Evolutionary conservation across 192 early-diverging fungal genomes (phyloP).

Genomic region (Helicostylum pulchrum): DNA sequence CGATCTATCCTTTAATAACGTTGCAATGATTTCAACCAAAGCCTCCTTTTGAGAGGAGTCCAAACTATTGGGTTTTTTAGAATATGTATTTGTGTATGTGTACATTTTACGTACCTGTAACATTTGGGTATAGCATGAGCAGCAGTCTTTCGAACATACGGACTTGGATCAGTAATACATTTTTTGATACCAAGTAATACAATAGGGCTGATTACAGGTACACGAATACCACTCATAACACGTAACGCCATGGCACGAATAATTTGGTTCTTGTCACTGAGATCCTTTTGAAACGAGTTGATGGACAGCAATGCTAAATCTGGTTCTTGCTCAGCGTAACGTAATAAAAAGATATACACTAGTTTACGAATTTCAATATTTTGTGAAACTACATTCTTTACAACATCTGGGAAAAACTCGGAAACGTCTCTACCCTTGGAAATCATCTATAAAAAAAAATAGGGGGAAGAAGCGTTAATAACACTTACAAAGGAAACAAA

Average conservation of each 20-base stretch:
- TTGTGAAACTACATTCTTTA: slow-evolving; percentile 93
- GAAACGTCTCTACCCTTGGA: slow-evolving; percentile 89
- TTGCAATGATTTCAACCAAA: slow-evolving; percentile 72
- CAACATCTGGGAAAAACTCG: slow-evolving; percentile 90
- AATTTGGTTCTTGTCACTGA: slow-evolving; percentile 87
- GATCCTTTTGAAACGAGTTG: slow-evolving; percentile 98
- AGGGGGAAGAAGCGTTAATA: background rate
- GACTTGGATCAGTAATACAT: slow-evolving; percentile 78
- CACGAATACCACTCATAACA: slow-evolving; percentile 93
- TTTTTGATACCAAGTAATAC: slow-evolving; percentile 89
- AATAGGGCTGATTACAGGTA: slow-evolving; percentile 89
- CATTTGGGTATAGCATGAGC: slow-evolving; percentile 89
- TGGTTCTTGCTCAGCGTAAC: slow-evolving; percentile 95
- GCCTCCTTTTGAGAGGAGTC: slow-evolving; percentile 74
- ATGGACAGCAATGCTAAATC: slow-evolving; percentile 93
- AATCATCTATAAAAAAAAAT: slow-evolving; percentile 59
- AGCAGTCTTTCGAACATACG: slow-evolving; percentile 91
- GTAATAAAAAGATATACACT: slow-evolving; percentile 93
- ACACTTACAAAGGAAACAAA: background rate
- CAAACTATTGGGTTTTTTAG: slow-evolving; percentile 45
- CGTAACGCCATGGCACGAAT: slow-evolving; percentile 94
- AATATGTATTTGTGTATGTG: background rate
- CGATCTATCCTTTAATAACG: slow-evolving; percentile 79
- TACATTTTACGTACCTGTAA: slow-evolving; percentile 52
- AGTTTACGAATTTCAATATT: slow-evolving; percentile 89